A percentile compares a stretch with the other conserved stretches of the same genome.
Evolutionary conservation across 352 stramenopile genomes (phyloP).

Genomic region (Phytophthora colocasiae): DNA sequence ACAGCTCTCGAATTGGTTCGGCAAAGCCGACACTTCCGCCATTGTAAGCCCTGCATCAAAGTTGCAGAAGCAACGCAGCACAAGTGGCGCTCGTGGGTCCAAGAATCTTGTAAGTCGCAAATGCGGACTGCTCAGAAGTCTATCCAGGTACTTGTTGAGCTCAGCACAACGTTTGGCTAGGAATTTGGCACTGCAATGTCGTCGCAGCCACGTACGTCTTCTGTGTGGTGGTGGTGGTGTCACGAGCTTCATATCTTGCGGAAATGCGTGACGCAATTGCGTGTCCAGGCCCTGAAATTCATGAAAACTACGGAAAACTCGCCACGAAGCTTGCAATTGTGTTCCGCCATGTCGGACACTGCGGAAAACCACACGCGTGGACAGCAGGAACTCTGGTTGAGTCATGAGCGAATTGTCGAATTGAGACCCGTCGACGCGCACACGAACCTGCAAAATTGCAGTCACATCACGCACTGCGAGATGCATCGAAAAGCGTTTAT

Average conservation of each 20-base stretch:
- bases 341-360: constrained; percentile 63
- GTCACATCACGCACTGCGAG: constrained; percentile 70
- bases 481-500: constrained; percentile 13
- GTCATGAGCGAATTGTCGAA: constrained; percentile 83
- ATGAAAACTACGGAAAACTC: constrained; percentile 70
- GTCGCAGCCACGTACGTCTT: constrained; percentile 63
- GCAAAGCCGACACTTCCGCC: constrained; percentile 41
- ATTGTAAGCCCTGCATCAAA: constrained; percentile 73
- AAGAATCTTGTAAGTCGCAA: constrained; percentile 78
- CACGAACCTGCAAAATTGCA: constrained; percentile 60
- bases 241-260: constrained; percentile 69
- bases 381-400: constrained; percentile 76
- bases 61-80: constrained; percentile 85
- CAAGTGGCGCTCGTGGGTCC: constrained; percentile 69
- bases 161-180: constrained; percentile 64
- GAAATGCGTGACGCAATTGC: constrained; percentile 70
- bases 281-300: constrained; percentile 80
- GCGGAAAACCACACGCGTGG: constrained; percentile 70
- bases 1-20: constrained; percentile 56
- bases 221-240: constrained; percentile 55
- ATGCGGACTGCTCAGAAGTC: constrained; percentile 44
- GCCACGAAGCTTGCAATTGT: constrained; percentile 66
- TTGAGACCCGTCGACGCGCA: constrained; percentile 71
- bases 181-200: constrained; percentile 67
- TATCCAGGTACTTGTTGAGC: constrained; percentile 68